A percentile compares a stretch with the other conserved stretches of the same genome.
These are phyloP conservation scores for Pezicula radicicola DNA, from an alignment of 2,329 filamentous ascomycete genomes.

Conservation along the genomic window DNA sequence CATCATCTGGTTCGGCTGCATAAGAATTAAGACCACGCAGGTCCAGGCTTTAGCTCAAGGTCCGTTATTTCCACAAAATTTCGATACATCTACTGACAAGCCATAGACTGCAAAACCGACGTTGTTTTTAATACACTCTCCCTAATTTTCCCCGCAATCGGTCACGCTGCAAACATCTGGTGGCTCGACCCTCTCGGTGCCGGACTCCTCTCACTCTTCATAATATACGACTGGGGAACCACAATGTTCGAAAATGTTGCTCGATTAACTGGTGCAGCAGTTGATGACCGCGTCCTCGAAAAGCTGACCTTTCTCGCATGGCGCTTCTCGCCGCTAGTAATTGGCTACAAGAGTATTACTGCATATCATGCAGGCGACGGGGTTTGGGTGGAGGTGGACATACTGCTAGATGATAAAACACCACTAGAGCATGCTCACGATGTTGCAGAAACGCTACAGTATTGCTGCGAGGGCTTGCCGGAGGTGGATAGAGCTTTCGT, in stretches of 20 bases:
- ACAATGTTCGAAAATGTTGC: constrained; percentile 57
- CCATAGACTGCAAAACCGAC: constrained; percentile 54
- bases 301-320: constrained; percentile 57
- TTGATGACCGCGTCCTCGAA: constrained; percentile 41
- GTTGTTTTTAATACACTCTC: constrained; percentile 61
- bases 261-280: constrained; percentile 52
- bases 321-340: constrained; percentile 45
- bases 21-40: constrained; percentile 55
- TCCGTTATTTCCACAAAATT: constrained; percentile 4
- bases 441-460: constrained; percentile 58
- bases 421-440: constrained; percentile 49
- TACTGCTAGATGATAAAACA: constrained; percentile 48
- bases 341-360: constrained; percentile 46
- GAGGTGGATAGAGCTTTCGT: constrained; percentile 33
- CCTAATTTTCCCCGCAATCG: constrained; percentile 56
- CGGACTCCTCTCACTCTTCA: constrained; percentile 57
- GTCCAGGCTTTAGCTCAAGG: constrained; percentile 56
- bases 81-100: not conserved
- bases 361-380: constrained; percentile 59
- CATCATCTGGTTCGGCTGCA: constrained; percentile 54
- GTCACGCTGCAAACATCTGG: constrained; percentile 53
- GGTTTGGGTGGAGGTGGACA: constrained; percentile 57
- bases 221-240: constrained; percentile 64
- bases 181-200: constrained; percentile 62
- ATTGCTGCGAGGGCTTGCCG: constrained; percentile 48